Evolutionary conservation across 1,139 yeast genomes (phyloP), one percentile per base, ranked within the genome.

Genomic region (Blastobotrys proliferans): DNA sequence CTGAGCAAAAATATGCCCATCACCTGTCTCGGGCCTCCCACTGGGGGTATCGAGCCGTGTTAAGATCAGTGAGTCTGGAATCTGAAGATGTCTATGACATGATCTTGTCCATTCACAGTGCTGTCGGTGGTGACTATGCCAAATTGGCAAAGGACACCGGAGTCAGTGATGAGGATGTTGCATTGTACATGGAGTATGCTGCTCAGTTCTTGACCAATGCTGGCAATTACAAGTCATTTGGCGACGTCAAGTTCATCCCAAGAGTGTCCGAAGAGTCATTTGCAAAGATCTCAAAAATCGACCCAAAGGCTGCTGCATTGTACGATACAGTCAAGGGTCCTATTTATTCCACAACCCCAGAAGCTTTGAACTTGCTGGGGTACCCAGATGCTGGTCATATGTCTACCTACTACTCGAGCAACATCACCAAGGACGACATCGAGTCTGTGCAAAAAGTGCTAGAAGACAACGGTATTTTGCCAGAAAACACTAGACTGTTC

Each of bases 221-320:
- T 59, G 96, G 96, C 50, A 87, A 87, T 62, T 87, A 78, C 71
- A 86, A 85, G 66, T 82, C 94, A 0, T 87, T 87, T 64, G 96
- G 96, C 50, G 95, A 87, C 64, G 77, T 77, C 52, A 87, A 87
- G 64, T 86, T 86, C 59, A 72, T 87, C 51, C 96, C 96, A 29
- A 68, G 77, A 37, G 57, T 85, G 32, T 41, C 70, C 0, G 56
- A 53, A 31, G 74, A 64, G 1, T 70, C 72, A 3, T 81, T 86
- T 53, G 74, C 68, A 46, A 53, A 66, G 17, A 62, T 80, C 39
- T 67, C 79, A 25, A 62, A 63, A 20, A 65, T 79, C 16, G 56
- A 60, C 20, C 57, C 65, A 2, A 56, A 64, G 2, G 61, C 72
- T 17, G 48, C 66, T 4, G 60, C 61, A 1, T 58, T 70, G 40